Conservation (phyloP, 345 rosid genomes). For the Corymbia maculata region DNA sequence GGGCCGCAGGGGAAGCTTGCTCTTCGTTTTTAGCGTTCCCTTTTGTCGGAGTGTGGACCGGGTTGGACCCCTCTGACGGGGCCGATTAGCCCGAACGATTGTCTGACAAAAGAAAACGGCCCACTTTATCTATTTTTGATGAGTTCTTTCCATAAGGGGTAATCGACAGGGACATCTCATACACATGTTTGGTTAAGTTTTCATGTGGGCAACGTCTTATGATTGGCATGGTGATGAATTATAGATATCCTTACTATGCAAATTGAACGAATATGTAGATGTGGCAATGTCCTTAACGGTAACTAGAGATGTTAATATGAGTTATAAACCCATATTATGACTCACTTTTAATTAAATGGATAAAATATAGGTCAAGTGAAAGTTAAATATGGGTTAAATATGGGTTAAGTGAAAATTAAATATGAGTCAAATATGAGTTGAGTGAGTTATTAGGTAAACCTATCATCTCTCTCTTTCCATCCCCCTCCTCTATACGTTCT, state of each 20-base stretch:
- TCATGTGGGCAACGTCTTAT: background rate
- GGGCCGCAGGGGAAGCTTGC: background rate
- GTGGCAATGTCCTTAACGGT: too few relatives aligned
- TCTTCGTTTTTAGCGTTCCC: background rate
- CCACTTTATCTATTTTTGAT: background rate
- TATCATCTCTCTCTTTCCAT: too few relatives aligned
- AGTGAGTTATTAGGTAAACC: too few relatives aligned
- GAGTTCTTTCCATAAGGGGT: background rate
- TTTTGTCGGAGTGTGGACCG: background rate
- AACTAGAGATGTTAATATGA: too few relatives aligned
- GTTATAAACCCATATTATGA: too few relatives aligned
- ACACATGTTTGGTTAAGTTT: background rate
- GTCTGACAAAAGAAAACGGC: background rate
- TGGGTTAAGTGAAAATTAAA: too few relatives aligned
- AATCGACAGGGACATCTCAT: background rate
- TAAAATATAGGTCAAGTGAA: too few relatives aligned
- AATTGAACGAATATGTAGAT: too few relatives aligned
- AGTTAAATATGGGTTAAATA: too few relatives aligned
- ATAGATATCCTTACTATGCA: background rate
- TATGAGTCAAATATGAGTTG: too few relatives aligned
- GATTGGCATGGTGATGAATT: background rate
- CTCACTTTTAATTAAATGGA: too few relatives aligned
- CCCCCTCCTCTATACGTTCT: too few relatives aligned
- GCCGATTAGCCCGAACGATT: background rate
- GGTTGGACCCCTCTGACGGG: background rate